A percentile compares a stretch with the other conserved stretches of the same genome.
Evolutionary conservation across 305 asterid species (phyloP).

Genomic region (Solanum aculeatissimum): DNA sequence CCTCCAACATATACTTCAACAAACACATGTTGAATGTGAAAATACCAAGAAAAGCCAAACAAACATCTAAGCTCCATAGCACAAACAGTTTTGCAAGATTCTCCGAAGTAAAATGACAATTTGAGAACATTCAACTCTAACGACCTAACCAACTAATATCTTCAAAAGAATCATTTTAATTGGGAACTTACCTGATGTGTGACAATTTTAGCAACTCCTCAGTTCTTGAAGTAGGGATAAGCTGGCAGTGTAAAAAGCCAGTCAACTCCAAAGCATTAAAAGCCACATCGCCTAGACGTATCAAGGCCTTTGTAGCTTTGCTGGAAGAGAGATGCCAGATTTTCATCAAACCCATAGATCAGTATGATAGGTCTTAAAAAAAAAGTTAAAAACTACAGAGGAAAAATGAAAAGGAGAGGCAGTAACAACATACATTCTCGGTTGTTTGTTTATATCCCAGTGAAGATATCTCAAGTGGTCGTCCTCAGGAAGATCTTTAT

Average conservation of each 20-base stretch:
- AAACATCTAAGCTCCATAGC: background rate
- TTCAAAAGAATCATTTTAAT: background rate
- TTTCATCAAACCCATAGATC: background rate
- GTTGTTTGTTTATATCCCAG: constrained; percentile 75
- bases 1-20: background rate
- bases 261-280: background rate
- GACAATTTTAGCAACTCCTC: constrained; percentile 3
- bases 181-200: constrained; percentile 10
- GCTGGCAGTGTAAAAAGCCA: background rate
- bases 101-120: background rate
- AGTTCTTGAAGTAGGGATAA: background rate
- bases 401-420: background rate
- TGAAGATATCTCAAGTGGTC: constrained; percentile 73
- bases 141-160: background rate
- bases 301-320: background rate
- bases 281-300: background rate
- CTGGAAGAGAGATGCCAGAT: background rate
- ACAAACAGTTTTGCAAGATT: background rate
- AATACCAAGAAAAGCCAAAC: background rate
- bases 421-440: constrained; percentile 43
- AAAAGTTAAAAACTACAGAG: background rate
- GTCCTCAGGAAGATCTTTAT: constrained; percentile 50
- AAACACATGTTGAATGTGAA: background rate
- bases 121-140: background rate
- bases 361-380: background rate